A percentile compares a stretch with the other conserved stretches of the same genome.
Conservation (phyloP, 768 basidiomycete species). For the Suillus subluteus region DNA sequence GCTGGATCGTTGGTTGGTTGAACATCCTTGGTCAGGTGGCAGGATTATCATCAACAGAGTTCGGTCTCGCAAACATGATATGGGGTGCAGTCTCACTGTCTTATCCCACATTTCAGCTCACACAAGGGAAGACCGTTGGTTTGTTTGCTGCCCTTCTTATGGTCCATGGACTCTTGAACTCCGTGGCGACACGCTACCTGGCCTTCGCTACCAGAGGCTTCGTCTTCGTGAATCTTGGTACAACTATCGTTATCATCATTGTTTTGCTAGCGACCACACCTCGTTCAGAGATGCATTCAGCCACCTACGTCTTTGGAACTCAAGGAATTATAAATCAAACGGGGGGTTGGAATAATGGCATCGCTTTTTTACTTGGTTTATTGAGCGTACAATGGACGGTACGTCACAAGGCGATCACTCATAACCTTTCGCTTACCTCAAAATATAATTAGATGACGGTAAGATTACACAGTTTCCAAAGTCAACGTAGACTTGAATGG, state of each 20-base stretch:
- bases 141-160: slow-evolving; percentile 77
- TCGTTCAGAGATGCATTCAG: slow-evolving; percentile 78
- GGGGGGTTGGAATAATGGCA: slow-evolving; percentile 76
- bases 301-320: slow-evolving; percentile 78
- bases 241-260: slow-evolving; percentile 84
- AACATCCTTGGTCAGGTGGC: slow-evolving; percentile 86
- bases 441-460: slow-evolving; percentile 56
- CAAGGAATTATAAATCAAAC: slow-evolving; percentile 77
- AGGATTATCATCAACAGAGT: slow-evolving; percentile 85
- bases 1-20: slow-evolving; percentile 83
- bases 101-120: slow-evolving; percentile 10
- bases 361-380: slow-evolving; percentile 84
- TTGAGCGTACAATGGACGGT: slow-evolving; percentile 90
- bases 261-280: slow-evolving; percentile 76
- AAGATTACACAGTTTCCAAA: slow-evolving; percentile 15
- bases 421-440: not conserved
- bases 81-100: slow-evolving; percentile 61
- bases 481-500: slow-evolving; percentile 2
- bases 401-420: slow-evolving; percentile 25
- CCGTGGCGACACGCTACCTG: slow-evolving; percentile 72
- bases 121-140: slow-evolving; percentile 72
- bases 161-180: slow-evolving; percentile 73
- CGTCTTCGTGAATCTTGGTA: slow-evolving; percentile 87
- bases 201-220: slow-evolving; percentile 75
- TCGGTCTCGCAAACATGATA: slow-evolving; percentile 79